phyloP scores from a whole-genome alignment of 2,329 filamentous ascomycete species.

The Trichophyton benhamiae region DNA sequence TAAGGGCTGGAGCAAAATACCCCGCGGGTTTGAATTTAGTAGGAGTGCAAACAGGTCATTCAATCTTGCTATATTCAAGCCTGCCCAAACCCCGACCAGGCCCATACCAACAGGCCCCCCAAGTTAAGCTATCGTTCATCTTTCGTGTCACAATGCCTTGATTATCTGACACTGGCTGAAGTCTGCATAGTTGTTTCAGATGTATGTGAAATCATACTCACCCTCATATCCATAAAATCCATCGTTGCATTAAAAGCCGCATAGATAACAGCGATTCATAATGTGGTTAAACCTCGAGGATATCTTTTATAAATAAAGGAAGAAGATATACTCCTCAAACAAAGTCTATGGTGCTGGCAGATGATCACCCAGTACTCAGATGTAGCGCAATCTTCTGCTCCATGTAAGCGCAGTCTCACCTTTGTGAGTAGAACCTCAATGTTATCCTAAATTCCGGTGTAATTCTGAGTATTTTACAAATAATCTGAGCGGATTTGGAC shows the following conservation, averaged over 20 bases:
- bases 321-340: background rate
- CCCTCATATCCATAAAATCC: background rate
- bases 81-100: background rate
- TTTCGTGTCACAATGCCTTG: background rate
- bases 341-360: background rate
- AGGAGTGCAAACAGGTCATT: background rate
- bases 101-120: background rate
- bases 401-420: background rate
- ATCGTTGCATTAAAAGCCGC: background rate
- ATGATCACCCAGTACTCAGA: background rate
- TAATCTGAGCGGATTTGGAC: background rate
- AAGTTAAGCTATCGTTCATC: background rate
- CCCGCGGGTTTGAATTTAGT: background rate
- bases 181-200: background rate
- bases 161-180: background rate
- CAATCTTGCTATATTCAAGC: conserved; percentile 2
- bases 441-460: background rate
- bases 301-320: background rate
- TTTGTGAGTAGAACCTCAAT: background rate
- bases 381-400: background rate
- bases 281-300: background rate
- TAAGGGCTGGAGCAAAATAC: too few species aligned
- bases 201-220: background rate
- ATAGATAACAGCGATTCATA: background rate
- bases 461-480: background rate